Percentiles rank a stretch among this genome's conserved stretches.
Evolutionary conservation across 768 basidiomycete species (phyloP).

Genomic region (Cyathus striatus): DNA sequence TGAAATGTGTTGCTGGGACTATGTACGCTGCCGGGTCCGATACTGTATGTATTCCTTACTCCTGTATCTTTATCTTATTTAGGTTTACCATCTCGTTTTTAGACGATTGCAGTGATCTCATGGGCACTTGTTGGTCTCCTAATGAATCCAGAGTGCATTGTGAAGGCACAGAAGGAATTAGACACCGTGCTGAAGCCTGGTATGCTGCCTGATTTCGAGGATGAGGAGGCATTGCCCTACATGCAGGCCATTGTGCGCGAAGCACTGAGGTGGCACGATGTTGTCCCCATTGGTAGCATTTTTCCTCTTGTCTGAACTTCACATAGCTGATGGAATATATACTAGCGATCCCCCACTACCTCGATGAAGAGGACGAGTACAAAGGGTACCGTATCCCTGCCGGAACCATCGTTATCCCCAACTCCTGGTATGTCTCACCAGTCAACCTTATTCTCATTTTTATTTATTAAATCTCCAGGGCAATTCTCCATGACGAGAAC

Average conservation of each 20-base stretch:
- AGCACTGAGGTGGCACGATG: conserved; percentile 20
- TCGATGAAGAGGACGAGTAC: conserved; percentile 25
- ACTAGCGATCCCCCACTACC: conserved; percentile 24
- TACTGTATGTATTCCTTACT: conserved; percentile 14
- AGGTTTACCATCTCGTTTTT: background rate
- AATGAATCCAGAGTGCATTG: conserved; percentile 18
- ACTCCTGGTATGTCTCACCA: conserved; percentile 18
- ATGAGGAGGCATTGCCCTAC: conserved; percentile 21
- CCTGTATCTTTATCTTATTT: background rate
- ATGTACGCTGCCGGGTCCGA: conserved; percentile 22
- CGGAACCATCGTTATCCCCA: conserved; percentile 20
- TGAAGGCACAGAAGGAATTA: conserved; percentile 24
- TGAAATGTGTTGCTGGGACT: conserved; percentile 16
- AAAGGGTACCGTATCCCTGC: conserved; percentile 28
- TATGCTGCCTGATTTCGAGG: conserved; percentile 24
- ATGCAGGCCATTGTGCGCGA: conserved; percentile 27
- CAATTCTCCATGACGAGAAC: background rate
- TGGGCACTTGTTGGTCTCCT: conserved; percentile 23
- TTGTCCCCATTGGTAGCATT: conserved; percentile 2
- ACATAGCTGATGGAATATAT: background rate
- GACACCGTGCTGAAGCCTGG: conserved; percentile 19
- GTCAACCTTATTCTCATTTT: background rate
- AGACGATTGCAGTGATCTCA: conserved; percentile 6
- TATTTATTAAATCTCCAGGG: background rate
- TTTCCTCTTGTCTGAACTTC: background rate